A percentile compares a stretch with the other conserved stretches of the same genome.
phyloP scores from a whole-genome alignment of 2,329 filamentous ascomycete genomes.

The Periconia sp. region DNA sequence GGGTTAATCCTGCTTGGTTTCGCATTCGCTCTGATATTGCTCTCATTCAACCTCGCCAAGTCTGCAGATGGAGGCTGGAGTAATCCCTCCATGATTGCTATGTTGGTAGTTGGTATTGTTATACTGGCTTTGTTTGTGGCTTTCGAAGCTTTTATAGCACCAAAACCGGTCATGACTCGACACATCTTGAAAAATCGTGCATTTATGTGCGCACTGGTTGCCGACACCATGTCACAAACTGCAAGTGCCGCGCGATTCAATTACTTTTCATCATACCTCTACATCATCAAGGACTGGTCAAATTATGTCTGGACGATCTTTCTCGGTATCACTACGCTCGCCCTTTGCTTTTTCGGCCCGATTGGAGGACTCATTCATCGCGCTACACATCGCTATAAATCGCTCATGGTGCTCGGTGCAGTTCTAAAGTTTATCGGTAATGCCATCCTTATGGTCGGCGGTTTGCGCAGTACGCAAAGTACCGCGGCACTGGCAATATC shows the following conservation, averaged over 20 bases:
- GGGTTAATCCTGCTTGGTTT: too few relatives aligned
- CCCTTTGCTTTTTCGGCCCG: conserved; percentile 46
- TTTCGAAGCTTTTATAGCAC: conserved; percentile 18
- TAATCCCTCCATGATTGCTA: conserved; percentile 24
- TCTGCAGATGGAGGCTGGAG: conserved; percentile 20
- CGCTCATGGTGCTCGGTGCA: conserved; percentile 48
- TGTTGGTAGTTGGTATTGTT: conserved; percentile 19
- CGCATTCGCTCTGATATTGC: too few relatives aligned
- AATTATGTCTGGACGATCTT: conserved; percentile 53
- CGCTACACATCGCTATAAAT: conserved; percentile 51
- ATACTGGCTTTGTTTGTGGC: conserved; percentile 12
- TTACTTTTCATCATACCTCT: conserved; percentile 40
- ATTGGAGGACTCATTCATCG: conserved; percentile 41
- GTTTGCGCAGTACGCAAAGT: conserved; percentile 39
- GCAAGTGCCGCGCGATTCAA: conserved; percentile 17
- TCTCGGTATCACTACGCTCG: conserved; percentile 47
- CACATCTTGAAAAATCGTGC: conserved; percentile 20
- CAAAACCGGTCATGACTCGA: conserved; percentile 12
- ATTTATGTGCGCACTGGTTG: too few relatives aligned
- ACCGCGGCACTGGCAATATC: conserved; percentile 40
- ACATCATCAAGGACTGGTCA: conserved; percentile 51
- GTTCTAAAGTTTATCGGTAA: conserved; percentile 46
- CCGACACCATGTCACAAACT: too few relatives aligned
- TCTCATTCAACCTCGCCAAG: conserved; percentile 22
- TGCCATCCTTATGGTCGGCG: conserved; percentile 39